These are phyloP conservation scores for Xylaria arbuscula DNA, from an alignment of 2,329 filamentous ascomycete genomes.

Conservation along the genomic window DNA sequence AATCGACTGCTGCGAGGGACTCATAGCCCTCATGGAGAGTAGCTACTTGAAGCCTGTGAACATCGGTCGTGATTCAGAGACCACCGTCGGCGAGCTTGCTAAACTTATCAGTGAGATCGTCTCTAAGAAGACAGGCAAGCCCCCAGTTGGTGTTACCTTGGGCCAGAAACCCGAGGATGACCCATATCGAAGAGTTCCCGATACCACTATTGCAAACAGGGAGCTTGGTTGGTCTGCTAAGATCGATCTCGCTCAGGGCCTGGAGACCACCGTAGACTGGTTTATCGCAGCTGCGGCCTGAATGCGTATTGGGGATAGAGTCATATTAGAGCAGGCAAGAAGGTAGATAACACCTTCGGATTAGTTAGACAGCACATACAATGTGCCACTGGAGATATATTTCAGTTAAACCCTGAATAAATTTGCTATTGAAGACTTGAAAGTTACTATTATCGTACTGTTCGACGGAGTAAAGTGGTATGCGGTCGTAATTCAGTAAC, in stretches of 20 bases:
- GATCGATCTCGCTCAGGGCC: neutral
- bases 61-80: neutral
- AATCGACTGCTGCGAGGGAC: neutral
- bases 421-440: neutral
- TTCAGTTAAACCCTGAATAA: neutral
- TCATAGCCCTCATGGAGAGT: conserved; percentile 1
- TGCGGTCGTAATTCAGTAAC: neutral
- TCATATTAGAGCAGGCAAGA: neutral
- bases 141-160: neutral
- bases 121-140: neutral
- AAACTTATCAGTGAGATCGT: neutral
- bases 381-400: neutral
- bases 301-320: neutral
- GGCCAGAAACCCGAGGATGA: conserved; percentile 1
- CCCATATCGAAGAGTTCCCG: neutral
- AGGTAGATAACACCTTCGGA: neutral
- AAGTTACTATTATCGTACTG: neutral
- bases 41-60: neutral
- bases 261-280: neutral
- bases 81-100: neutral
- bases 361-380: neutral
- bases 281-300: neutral
- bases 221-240: conserved; percentile 1
- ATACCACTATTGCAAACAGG: neutral
- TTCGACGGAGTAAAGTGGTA: neutral